These are phyloP conservation scores for Psidium guajava DNA, from an alignment of 345 rosid genomes.

Conservation along the genomic window DNA sequence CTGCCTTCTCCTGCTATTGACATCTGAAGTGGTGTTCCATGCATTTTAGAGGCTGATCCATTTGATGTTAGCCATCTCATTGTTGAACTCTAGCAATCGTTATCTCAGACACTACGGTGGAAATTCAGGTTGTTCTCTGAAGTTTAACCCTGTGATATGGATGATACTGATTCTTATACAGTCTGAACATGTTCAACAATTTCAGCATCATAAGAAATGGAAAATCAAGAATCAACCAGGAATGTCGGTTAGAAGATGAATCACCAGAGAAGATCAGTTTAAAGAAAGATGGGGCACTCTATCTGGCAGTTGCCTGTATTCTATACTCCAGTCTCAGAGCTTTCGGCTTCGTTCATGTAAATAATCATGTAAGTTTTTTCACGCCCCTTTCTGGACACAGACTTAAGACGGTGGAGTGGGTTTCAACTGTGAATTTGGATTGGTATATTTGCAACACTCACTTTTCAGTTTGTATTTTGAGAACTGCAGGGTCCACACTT, in stretches of 20 bases:
- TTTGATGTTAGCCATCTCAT: not conserved
- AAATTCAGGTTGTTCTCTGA: not conserved
- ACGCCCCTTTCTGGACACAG: not conserved
- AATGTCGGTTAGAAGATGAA: not conserved
- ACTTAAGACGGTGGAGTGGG: not conserved
- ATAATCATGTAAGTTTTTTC: not conserved
- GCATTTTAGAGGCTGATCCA: not conserved
- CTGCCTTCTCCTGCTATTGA: slow-evolving; percentile 48
- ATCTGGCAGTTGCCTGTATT: not conserved
- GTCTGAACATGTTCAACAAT: not conserved
- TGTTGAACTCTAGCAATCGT: not conserved
- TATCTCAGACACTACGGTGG: not conserved
- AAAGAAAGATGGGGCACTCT: not conserved
- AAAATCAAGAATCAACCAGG: not conserved
- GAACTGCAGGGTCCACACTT: not conserved
- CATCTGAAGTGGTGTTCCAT: slow-evolving; percentile 11
- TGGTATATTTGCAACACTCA: not conserved
- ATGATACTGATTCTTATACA: not conserved
- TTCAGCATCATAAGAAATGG: not conserved
- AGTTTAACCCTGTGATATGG: not conserved
- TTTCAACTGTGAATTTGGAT: not conserved
- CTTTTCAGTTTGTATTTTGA: not conserved
- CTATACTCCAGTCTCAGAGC: not conserved
- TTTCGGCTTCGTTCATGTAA: not conserved
- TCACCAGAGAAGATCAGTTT: not conserved